Base-by-base conservation (phyloP, 202 grass and related monocot species). In the Setaria viridis region DNA sequence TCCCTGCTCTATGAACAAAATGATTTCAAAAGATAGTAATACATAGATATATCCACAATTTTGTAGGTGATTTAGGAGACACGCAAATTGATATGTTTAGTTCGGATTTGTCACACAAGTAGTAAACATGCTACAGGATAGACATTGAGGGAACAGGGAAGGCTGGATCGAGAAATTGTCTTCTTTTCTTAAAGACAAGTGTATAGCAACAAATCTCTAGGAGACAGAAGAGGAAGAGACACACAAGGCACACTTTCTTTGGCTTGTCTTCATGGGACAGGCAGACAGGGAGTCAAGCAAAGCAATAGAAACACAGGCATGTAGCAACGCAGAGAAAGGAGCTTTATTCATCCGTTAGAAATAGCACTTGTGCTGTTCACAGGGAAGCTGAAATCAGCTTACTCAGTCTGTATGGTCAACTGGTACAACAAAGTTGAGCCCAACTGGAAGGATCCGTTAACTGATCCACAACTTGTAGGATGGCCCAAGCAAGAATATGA, bases 301-400 rank as follows among this genome's bases (percentile, higher is more conserved):
- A 82, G 19, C 62, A 81, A 70, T 64, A 11, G 11, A 64, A 46
- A 47, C 21, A 64, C 59, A 48, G 21, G 45, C 33, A 72, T 57
- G 57, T 46, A 57, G 62, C 59, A 64, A 47, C 64, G 63, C 55
- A 84, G 49, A 50, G 70, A 84, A 67, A 33, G 62, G 80, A 72
- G 35, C 85, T 87, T 87, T 85, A 87, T 91, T 91, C 76, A 87
- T 91, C 87, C 76, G 60, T 87, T 77, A 91, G 81, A 87, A 87
- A 69, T 81, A 88, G 64, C 81, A 80, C 71, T 80, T 65, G 30
- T 84, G 55, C 45, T 72, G 72, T 56, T 84, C 85, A 84, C 19
- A 77, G 25, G 41, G 70, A 84, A 83, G 69, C 43, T 80, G 70
- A 56, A 80, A 84, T 81, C 89, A 87, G 72, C 79, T 53, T 72